phyloP scores from a whole-genome alignment of 495 filamentous ascomycete species.

The Clohesyomyces aquaticus region DNA sequence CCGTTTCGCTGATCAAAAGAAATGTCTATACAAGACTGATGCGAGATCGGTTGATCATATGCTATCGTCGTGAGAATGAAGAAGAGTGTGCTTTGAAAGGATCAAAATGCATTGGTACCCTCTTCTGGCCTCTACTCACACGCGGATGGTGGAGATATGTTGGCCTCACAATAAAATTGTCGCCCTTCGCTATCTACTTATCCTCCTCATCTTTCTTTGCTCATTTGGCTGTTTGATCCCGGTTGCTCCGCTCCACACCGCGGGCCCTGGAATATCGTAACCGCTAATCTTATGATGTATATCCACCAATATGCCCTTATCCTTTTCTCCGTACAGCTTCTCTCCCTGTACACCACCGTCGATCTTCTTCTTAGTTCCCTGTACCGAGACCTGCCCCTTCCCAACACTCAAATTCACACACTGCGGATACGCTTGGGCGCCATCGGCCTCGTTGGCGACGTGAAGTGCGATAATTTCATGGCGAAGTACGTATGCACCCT shows the following conservation, averaged over 20 bases:
- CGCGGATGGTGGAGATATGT: too few relatives aligned
- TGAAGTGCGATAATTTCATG: slow-evolving; percentile 44
- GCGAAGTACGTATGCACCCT: slow-evolving; percentile 37
- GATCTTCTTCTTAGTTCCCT: slow-evolving; percentile 6
- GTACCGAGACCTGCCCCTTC: slow-evolving; percentile 3
- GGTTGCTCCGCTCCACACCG: slow-evolving; percentile 15
- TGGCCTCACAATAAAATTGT: too few relatives aligned
- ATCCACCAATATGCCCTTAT: slow-evolving; percentile 29
- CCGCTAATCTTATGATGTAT: slow-evolving; percentile 18
- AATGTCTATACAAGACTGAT: too few relatives aligned
- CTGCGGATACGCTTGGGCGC: slow-evolving; percentile 43
- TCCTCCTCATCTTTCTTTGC: background rate
- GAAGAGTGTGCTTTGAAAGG: too few relatives aligned
- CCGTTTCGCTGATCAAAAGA: too few relatives aligned
- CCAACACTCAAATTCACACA: slow-evolving; percentile 41
- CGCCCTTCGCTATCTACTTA: background rate
- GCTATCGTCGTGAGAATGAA: too few relatives aligned
- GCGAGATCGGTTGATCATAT: too few relatives aligned
- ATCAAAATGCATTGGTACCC: too few relatives aligned
- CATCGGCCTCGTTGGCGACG: slow-evolving; percentile 25
- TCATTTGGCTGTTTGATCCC: slow-evolving; percentile 18
- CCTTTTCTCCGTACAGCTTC: slow-evolving; percentile 15
- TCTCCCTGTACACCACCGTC: slow-evolving; percentile 15
- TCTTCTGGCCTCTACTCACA: too few relatives aligned
- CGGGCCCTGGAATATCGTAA: slow-evolving; percentile 26